Percentiles rank a stretch among this genome's conserved stretches.
phyloP scores from a whole-genome alignment of 2,329 filamentous ascomycete genomes.

The Alternaria gansuensis region DNA sequence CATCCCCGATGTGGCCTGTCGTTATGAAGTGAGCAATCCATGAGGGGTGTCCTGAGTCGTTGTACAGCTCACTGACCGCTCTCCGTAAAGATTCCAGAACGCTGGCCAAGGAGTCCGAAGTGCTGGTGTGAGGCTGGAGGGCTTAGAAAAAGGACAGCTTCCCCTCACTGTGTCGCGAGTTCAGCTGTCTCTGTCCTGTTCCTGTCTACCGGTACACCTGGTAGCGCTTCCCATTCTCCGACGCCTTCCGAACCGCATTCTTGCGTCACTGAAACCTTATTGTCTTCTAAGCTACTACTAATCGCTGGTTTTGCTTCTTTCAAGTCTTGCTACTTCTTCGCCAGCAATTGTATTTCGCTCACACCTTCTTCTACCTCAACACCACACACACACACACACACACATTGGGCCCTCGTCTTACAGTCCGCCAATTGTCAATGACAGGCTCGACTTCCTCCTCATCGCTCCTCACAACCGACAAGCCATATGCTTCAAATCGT shows the following conservation, averaged over 20 bases:
- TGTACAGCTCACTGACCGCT: conserved; percentile 24
- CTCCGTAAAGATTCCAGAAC: conserved; percentile 14
- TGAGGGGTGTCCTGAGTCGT: conserved; percentile 14
- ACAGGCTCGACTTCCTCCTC: conserved; percentile 67
- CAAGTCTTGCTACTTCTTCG: background rate
- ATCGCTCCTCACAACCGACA: conserved; percentile 61
- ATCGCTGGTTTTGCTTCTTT: conserved; percentile 7
- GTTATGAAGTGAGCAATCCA: conserved; percentile 13
- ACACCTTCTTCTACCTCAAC: conserved; percentile 1
- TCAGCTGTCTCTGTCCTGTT: conserved; percentile 11
- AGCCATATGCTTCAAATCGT: conserved; percentile 53
- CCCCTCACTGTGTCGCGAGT: conserved; percentile 22
- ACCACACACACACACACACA: conserved; percentile 11
- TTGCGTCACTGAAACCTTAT: conserved; percentile 12
- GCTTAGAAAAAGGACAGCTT: conserved; percentile 27
- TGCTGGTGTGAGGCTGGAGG: conserved; percentile 11
- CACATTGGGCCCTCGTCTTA: conserved; percentile 52
- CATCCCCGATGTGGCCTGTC: conserved; percentile 24
- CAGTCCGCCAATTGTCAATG: conserved; percentile 65
- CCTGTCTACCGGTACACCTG: conserved; percentile 6
- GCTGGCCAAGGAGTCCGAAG: conserved; percentile 14
- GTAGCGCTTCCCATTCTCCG: conserved; percentile 12
- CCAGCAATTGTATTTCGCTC: conserved; percentile 1
- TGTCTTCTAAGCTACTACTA: conserved; percentile 10
- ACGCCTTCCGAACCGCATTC: conserved; percentile 10